Conservation (phyloP, 805 yeast species). For the Jamesozyma hellenica region DNA sequence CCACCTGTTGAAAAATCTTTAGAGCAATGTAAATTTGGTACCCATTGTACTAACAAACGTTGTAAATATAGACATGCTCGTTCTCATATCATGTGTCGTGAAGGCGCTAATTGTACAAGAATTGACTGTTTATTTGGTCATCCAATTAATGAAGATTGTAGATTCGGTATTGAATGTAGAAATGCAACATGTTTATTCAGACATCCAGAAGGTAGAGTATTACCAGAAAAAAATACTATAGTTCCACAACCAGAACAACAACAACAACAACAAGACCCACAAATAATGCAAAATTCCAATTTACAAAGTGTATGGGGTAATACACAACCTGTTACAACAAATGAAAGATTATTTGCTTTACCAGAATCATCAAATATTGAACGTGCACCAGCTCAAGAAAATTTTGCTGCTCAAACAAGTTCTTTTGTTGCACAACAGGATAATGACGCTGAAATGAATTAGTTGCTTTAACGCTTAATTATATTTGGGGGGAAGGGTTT, state of each 20-base stretch:
- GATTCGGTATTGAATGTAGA: constrained; percentile 66
- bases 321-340: constrained; percentile 31
- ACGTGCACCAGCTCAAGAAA: constrained; percentile 45
- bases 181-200: constrained; percentile 61
- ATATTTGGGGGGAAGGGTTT: background rate
- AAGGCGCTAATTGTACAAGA: constrained; percentile 68
- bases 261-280: constrained; percentile 10
- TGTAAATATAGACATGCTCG: constrained; percentile 84
- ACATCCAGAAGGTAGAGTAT: constrained; percentile 71
- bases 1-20: constrained; percentile 41
- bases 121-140: constrained; percentile 76
- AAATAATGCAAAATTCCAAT: constrained; percentile 12
- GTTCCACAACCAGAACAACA: constrained; percentile 28
- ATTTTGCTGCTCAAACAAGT: constrained; percentile 6
- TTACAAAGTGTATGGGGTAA: constrained; percentile 3
- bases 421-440: constrained; percentile 20
- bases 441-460: constrained; percentile 23
- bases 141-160: constrained; percentile 71
- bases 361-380: constrained; percentile 67
- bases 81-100: constrained; percentile 65
- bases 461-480: no score
- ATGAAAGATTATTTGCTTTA: constrained; percentile 65
- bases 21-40: constrained; percentile 77
- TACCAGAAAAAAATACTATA: constrained; percentile 13
- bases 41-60: constrained; percentile 61